These are phyloP conservation scores for Parascedosporium putredinis DNA, from an alignment of 2,329 filamentous ascomycete genomes.

Conservation along the genomic window DNA sequence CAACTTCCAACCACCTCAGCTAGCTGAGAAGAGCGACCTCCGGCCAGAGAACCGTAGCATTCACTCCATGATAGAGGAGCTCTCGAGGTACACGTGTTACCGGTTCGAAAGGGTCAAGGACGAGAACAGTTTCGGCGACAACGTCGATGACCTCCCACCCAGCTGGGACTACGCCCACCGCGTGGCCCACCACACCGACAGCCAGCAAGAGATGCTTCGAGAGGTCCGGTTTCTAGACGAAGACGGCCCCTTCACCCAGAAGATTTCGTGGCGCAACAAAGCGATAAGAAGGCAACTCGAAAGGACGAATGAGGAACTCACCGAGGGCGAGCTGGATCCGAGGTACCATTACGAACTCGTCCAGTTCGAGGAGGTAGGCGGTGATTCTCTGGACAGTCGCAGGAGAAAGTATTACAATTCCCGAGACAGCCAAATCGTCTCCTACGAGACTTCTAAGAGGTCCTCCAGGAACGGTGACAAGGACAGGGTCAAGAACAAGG, in stretches of 20 bases:
- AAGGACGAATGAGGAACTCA: too few species aligned
- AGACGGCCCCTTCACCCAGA: too few species aligned
- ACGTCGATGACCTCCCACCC: conserved; percentile 21
- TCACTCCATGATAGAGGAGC: conserved; percentile 25
- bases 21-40: conserved; percentile 24
- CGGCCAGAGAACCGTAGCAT: conserved; percentile 25
- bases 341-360: too few species aligned
- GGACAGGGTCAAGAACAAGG: neutral
- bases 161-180: conserved; percentile 30
- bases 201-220: too few species aligned
- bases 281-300: too few species aligned
- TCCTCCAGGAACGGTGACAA: conserved; percentile 8
- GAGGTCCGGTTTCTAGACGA: too few species aligned
- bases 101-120: conserved; percentile 29
- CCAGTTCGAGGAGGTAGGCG: too few species aligned
- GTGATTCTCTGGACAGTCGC: too few species aligned
- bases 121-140: conserved; percentile 23
- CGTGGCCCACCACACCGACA: conserved; percentile 27
- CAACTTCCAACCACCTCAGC: conserved; percentile 12
- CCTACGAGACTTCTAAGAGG: neutral
- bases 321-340: too few species aligned
- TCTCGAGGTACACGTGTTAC: conserved; percentile 29
- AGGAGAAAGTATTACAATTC: too few species aligned
- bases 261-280: too few species aligned
- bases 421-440: too few species aligned